Base-by-base conservation (phyloP, 176 grass and related monocot species). In the Phoenix dactylifera region DNA sequence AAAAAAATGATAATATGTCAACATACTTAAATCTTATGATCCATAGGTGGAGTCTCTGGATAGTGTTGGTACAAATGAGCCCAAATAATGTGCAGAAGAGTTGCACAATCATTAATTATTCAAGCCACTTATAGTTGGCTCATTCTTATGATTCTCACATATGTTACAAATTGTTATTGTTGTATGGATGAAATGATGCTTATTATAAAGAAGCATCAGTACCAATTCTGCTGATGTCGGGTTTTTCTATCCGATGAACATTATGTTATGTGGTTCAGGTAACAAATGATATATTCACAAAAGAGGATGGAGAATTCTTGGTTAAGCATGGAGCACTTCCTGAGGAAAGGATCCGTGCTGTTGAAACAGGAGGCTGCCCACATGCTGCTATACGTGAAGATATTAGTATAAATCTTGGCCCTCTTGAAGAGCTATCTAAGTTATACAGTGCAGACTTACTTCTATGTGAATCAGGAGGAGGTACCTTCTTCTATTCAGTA, bases 381-480 rank as follows among this genome's bases (percentile, higher is more conserved):
- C 93, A 89, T 54, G 87, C 93, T 60, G 93, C 93, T 62, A 92
- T 89, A 64, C 85, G 93, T 3, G 93, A 97, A 79, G 93, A 97
- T 62, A 97, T 97, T 59, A 97, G 93, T 52, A 97, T 97, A 72
- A 97, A 97, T 73, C 79, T 97, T 1, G 87, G 87, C 48, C 93
- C 93, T 67, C 63, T 97, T 4, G 93, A 97, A 70, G 93, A 92
- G 79, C 60, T 97, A 51, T 97, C 87, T 0, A 92, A 88, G 60
- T 76, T 92, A 32, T 92, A 88, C 56, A 92, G 71, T 65, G 71
- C 93, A 12, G 93, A 97, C 75, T 63, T 98, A 64, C 87, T 98
- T 24, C 93, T 98, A 10, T 98, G 93, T 57, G 93, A 98, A 98
- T 98, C 93, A 67, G 93, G 93, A 52, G 93, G 87, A 92, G 93